Conservation (phyloP, 2,329 filamentous ascomycete genomes). For the Xylaria sp. region DNA sequence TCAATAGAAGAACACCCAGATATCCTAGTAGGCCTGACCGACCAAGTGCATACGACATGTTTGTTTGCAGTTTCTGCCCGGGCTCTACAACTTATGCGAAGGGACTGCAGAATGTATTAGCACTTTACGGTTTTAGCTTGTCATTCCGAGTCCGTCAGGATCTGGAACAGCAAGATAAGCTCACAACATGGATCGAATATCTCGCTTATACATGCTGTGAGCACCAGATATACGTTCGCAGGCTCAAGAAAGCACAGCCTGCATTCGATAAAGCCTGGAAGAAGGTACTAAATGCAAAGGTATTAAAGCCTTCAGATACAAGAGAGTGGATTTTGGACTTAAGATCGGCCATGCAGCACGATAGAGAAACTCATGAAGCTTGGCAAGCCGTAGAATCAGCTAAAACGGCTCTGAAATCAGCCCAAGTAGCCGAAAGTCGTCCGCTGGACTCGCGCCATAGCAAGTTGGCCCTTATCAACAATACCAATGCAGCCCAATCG, state of each 20-base stretch:
- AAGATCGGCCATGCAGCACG: background rate
- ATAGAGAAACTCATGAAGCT: background rate
- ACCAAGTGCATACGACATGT: background rate
- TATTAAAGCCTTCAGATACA: slow-evolving; percentile 47
- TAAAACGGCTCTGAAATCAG: background rate
- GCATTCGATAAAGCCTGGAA: slow-evolving; percentile 49
- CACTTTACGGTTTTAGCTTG: slow-evolving; percentile 65
- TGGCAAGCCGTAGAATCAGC: background rate
- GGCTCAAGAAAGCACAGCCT: slow-evolving; percentile 40
- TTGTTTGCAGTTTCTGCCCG: background rate
- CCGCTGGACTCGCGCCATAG: background rate
- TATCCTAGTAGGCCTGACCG: background rate
- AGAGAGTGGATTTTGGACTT: slow-evolving; percentile 40
- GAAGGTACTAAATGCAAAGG: slow-evolving; percentile 47
- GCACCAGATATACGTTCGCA: slow-evolving; percentile 36
- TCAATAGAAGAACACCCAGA: background rate
- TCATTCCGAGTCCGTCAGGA: slow-evolving; percentile 72
- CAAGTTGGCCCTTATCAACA: background rate
- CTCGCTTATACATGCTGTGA: slow-evolving; percentile 46
- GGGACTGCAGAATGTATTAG: slow-evolving; percentile 6
- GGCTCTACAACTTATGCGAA: background rate
- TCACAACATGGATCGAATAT: slow-evolving; percentile 56
- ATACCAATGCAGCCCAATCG: background rate
- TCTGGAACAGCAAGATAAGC: slow-evolving; percentile 46
- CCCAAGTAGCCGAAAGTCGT: background rate